Evolutionary conservation across 805 yeast species (phyloP).

Genomic region (Candida dendrica): DNA sequence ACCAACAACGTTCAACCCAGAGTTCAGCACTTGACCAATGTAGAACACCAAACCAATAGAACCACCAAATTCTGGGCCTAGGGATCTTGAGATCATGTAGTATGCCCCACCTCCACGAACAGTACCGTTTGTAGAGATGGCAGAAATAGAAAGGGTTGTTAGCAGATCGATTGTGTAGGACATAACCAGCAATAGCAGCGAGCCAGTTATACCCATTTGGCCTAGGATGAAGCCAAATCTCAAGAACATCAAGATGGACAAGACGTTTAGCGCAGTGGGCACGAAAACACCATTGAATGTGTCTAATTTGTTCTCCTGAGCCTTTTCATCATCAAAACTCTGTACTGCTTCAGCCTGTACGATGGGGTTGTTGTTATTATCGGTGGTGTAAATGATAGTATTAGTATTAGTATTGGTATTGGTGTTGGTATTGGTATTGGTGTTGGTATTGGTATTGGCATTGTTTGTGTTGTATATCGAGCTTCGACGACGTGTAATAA

Average conservation of each 20-base stretch:
- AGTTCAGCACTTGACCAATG: conserved; percentile 87
- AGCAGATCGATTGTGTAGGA: conserved; percentile 77
- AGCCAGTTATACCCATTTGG: conserved; percentile 84
- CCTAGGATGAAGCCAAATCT: conserved; percentile 95
- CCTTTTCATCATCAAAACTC: conserved; percentile 12
- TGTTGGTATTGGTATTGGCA: no score
- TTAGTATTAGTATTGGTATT: no score
- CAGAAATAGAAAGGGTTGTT: conserved; percentile 86
- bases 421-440: no score
- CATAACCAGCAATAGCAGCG: conserved; percentile 56
- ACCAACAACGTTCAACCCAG: conserved; percentile 93
- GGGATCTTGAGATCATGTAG: conserved; percentile 89
- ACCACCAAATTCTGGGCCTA: conserved; percentile 98
- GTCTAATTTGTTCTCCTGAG: conserved; percentile 47
- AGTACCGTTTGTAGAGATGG: conserved; percentile 95
- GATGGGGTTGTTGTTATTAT: no score
- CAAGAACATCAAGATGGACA: conserved; percentile 90
- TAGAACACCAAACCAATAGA: conserved; percentile 92
- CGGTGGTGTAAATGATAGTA: no score
- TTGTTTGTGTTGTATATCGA: background rate
- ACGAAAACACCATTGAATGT: conserved; percentile 88
- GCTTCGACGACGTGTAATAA: background rate
- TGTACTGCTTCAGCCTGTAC: no score
- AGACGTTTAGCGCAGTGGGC: conserved; percentile 88
- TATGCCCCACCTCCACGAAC: conserved; percentile 98